Percentiles rank a stretch among this genome's conserved stretches.
phyloP scores from a whole-genome alignment of 192 early-diverging fungal genomes.

The Chytriomyces sp. region DNA sequence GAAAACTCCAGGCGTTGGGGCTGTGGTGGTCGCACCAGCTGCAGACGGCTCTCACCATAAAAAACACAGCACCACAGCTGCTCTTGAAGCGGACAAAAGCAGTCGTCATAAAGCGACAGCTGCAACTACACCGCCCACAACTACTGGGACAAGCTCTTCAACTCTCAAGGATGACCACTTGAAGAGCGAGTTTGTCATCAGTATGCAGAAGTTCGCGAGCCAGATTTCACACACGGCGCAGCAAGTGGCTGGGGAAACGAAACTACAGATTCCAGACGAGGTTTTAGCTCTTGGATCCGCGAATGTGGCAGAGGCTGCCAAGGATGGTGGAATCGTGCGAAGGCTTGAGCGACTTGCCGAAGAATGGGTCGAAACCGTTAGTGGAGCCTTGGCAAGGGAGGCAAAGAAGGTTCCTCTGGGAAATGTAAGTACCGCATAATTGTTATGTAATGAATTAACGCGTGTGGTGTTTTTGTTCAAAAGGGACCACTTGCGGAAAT shows the following conservation, averaged over 20 bases:
- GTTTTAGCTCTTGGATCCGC: slow-evolving; percentile 36
- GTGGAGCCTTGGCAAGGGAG: slow-evolving; percentile 50
- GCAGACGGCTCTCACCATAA: neutral
- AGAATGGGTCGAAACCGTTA: slow-evolving; percentile 62
- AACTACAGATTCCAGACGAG: slow-evolving; percentile 60
- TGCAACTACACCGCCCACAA: neutral
- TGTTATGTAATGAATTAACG: neutral
- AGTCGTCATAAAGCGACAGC: neutral
- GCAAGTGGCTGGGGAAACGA: slow-evolving; percentile 60
- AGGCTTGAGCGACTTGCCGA: slow-evolving; percentile 52
- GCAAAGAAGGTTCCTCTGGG: slow-evolving; percentile 53
- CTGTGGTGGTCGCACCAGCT: neutral
- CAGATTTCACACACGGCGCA: slow-evolving; percentile 59
- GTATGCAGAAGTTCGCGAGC: slow-evolving; percentile 56
- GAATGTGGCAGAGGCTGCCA: slow-evolving; percentile 40
- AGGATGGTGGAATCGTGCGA: slow-evolving; percentile 37
- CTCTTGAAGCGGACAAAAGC: neutral
- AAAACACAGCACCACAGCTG: neutral
- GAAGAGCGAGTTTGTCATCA: slow-evolving; percentile 47
- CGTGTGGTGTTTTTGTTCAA: slow-evolving; percentile 4
- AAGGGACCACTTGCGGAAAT: slow-evolving; percentile 67
- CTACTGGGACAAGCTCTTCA: neutral
- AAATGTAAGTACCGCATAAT: slow-evolving; percentile 37
- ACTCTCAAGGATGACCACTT: slow-evolving; percentile 31
- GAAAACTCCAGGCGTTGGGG: neutral